Percentiles rank a stretch among this genome's conserved stretches.
phyloP scores from a whole-genome alignment of 192 early-diverging fungal genomes.

The Polychytrium aggregatum region DNA sequence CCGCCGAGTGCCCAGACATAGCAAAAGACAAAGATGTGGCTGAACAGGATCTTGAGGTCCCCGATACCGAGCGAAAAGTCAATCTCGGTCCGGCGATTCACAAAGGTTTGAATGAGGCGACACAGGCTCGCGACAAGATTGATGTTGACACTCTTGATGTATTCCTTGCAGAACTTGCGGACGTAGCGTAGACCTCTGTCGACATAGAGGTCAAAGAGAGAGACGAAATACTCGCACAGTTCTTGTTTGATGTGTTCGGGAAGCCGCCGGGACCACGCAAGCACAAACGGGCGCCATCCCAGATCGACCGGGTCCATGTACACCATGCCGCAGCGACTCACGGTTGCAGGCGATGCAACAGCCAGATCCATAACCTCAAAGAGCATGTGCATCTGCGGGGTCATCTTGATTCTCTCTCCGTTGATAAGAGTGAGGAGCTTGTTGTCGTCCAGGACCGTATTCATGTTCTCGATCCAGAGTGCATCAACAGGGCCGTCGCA shows the following conservation, averaged over 20 bases:
- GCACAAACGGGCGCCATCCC: slow-evolving; percentile 38
- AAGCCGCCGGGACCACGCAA: slow-evolving; percentile 31
- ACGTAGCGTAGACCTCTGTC: slow-evolving; percentile 40
- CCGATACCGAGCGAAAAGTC: slow-evolving; percentile 20
- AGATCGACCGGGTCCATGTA: slow-evolving; percentile 47
- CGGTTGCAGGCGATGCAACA: slow-evolving; percentile 52
- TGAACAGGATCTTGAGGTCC: slow-evolving; percentile 31
- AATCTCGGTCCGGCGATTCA: slow-evolving; percentile 29
- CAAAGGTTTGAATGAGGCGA: slow-evolving; percentile 35
- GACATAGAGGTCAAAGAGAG: slow-evolving; percentile 26
- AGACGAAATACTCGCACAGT: slow-evolving; percentile 24
- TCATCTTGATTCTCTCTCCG: slow-evolving; percentile 53
- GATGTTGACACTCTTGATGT: slow-evolving; percentile 38
- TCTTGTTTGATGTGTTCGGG: slow-evolving; percentile 22
- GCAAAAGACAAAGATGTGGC: slow-evolving; percentile 44
- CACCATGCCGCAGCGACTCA: slow-evolving; percentile 50
- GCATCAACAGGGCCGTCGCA: slow-evolving; percentile 53
- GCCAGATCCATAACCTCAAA: slow-evolving; percentile 54
- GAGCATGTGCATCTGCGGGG: slow-evolving; percentile 48
- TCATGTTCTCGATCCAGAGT: slow-evolving; percentile 56
- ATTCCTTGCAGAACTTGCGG: slow-evolving; percentile 38
- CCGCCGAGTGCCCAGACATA: slow-evolving; percentile 47
- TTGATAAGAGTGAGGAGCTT: slow-evolving; percentile 53
- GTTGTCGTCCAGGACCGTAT: slow-evolving; percentile 54
- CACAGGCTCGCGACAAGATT: slow-evolving; percentile 39